Evolutionary conservation across 345 rosid species (phyloP).

Genomic region (Hibiscus syriacus): DNA sequence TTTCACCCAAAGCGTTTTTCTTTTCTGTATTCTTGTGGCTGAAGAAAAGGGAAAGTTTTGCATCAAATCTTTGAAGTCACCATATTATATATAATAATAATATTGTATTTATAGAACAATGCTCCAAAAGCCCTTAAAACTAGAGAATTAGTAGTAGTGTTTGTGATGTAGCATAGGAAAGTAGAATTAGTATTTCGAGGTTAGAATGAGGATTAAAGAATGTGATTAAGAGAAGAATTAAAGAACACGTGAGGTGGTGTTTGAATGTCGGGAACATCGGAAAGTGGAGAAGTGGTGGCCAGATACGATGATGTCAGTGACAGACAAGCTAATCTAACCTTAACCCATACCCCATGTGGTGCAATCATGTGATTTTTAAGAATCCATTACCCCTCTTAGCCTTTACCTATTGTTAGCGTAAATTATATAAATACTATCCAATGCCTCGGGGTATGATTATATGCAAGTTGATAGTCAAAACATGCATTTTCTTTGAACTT

Average conservation of each 20-base stretch:
- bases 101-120: no score
- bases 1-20: not conserved
- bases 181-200: no score
- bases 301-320: not conserved
- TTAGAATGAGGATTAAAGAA: not conserved
- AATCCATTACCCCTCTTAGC: not conserved
- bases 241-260: not conserved
- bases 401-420: no score
- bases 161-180: no score
- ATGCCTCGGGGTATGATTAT: no score
- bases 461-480: not conserved
- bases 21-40: slow-evolving; percentile 22
- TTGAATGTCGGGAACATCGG: not conserved
- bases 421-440: no score
- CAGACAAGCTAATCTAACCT: not conserved
- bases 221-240: not conserved
- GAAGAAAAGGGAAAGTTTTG: slow-evolving; percentile 28
- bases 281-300: not conserved
- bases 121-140: no score
- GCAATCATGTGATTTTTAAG: not conserved
- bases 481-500: not conserved
- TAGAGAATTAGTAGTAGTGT: no score
- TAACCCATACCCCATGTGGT: not conserved
- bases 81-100: no score
- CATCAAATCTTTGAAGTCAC: slow-evolving; percentile 21